phyloP scores from a whole-genome alignment of 169 alveolate genomes.

The Plasmodium inui region DNA sequence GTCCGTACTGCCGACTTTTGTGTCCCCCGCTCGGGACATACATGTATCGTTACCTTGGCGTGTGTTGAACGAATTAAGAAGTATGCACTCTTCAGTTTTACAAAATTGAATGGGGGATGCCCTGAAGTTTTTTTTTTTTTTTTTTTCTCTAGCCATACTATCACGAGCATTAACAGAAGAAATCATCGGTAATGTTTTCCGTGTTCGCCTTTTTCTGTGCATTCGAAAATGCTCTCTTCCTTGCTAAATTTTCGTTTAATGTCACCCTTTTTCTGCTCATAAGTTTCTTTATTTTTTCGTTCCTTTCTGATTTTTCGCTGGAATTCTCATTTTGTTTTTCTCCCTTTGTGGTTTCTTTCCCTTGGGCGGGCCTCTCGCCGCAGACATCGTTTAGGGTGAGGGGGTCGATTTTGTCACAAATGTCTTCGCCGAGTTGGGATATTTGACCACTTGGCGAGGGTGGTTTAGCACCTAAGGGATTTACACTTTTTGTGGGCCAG shows the following conservation, averaged over 20 bases:
- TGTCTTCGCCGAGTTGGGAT: background rate
- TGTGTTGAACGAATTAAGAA: slow-evolving; percentile 5
- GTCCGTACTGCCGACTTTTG: background rate
- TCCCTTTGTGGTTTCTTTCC: background rate
- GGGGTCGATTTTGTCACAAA: background rate
- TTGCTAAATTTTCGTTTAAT: slow-evolving; percentile 54
- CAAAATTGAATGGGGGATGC: background rate
- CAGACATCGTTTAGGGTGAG: background rate
- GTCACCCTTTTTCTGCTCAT: slow-evolving; percentile 58
- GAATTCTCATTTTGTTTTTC: background rate
- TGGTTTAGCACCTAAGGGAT: background rate
- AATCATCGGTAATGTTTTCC: slow-evolving; percentile 29
- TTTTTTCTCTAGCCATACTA: background rate
- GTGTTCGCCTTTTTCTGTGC: slow-evolving; percentile 1
- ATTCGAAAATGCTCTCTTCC: slow-evolving; percentile 47
- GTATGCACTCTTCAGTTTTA: background rate
- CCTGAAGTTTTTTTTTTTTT: background rate
- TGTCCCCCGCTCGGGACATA: background rate
- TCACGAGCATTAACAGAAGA: slow-evolving; percentile 36
- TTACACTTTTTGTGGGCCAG: background rate
- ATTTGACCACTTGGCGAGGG: background rate
- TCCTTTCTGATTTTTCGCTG: background rate
- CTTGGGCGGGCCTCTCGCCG: background rate
- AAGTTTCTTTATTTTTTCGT: slow-evolving; percentile 60
- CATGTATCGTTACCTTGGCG: background rate